Percentiles rank a stretch among this genome's conserved stretches.
These are phyloP conservation scores for Suillus discolor DNA, from an alignment of 768 basidiomycete species.

Conservation along the genomic window DNA sequence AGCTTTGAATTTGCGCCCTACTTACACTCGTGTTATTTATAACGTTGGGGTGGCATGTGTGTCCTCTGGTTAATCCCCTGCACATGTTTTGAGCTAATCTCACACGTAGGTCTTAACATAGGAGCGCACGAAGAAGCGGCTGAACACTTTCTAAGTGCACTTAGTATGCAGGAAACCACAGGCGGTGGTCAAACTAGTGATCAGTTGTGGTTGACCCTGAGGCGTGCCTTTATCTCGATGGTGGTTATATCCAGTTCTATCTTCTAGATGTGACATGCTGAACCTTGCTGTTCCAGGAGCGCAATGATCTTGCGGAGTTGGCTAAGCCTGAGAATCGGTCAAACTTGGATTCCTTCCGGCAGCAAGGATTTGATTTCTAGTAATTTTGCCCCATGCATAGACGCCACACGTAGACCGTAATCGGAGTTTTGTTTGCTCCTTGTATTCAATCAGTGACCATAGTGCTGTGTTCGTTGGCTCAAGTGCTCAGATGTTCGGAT, in stretches of 20 bases:
- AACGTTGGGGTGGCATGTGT: constrained; percentile 97
- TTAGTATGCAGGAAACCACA: constrained; percentile 74
- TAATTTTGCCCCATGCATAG: not conserved
- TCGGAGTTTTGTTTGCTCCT: not conserved
- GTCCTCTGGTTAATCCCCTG: constrained; percentile 33
- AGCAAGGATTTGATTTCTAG: constrained; percentile 90
- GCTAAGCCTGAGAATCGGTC: constrained; percentile 64
- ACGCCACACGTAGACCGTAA: not conserved
- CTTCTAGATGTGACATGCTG: not conserved
- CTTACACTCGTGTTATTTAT: constrained; percentile 96
- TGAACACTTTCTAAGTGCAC: constrained; percentile 89
- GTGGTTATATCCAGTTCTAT: constrained; percentile 41
- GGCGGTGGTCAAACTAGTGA: constrained; percentile 71
- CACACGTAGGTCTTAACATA: constrained; percentile 81
- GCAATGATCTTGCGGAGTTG: constrained; percentile 78
- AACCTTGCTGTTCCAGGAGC: constrained; percentile 51
- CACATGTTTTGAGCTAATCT: constrained; percentile 8
- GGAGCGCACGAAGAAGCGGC: constrained; percentile 94
- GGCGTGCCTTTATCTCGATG: constrained; percentile 81
- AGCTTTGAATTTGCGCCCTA: constrained; percentile 88
- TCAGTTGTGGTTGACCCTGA: constrained; percentile 89
- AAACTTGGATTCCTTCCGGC: constrained; percentile 72
- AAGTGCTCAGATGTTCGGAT: not conserved
- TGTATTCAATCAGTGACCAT: not conserved
- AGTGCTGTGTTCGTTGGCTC: not conserved